Base-by-base conservation (phyloP, 768 basidiomycete species). In the Tricholoma saponaceum region DNA sequence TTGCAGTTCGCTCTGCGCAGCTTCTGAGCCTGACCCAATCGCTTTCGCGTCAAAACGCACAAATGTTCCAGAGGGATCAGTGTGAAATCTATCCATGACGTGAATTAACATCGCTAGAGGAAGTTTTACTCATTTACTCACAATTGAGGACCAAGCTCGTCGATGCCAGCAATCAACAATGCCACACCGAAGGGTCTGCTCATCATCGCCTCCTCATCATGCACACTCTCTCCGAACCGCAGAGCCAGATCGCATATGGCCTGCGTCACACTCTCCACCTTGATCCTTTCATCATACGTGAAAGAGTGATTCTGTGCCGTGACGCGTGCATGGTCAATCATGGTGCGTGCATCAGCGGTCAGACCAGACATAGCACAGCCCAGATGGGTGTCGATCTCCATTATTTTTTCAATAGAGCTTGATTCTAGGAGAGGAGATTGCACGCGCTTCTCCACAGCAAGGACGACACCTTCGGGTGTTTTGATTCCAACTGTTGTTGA, bases 141-240 rank as follows among this genome's bases (percentile, higher is more conserved):
- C 95, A 99, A 74, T 74, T 98, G 96, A 37, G 96, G 96, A 7
- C 97, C 97, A 52, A 88, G 76, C 73, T 98, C 95, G 69, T 99
- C 96, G 60, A 95, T 83, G 20, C 97, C 97, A n/a, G 95, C 97
- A 75, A 99, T 95, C 65, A 98, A 75, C 62, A 99, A 76, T 5
- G 97, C 97, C 30, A 99, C 97, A 65, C 97, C 97, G 76, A 99
- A 99, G 53, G 97, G 97, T 65, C 97, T 81, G 74, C 95, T 97
- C 96, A 98, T 98, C 88, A 96, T 89, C 4, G 95, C 96, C 70
- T 97, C 96, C 73, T 97, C 96, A 69, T 98, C 95, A 67, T 98
- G 94, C 62, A 98, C 95, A 75, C 95, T 96, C 85, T 98, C 97
- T 61, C 97, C 97, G 62, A 99, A 99, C 65, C 96, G 78, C 69